A percentile compares a stretch with the other conserved stretches of the same genome.
Conservation (phyloP, 306 rosid species). For the Leucaena leucocephala region DNA sequence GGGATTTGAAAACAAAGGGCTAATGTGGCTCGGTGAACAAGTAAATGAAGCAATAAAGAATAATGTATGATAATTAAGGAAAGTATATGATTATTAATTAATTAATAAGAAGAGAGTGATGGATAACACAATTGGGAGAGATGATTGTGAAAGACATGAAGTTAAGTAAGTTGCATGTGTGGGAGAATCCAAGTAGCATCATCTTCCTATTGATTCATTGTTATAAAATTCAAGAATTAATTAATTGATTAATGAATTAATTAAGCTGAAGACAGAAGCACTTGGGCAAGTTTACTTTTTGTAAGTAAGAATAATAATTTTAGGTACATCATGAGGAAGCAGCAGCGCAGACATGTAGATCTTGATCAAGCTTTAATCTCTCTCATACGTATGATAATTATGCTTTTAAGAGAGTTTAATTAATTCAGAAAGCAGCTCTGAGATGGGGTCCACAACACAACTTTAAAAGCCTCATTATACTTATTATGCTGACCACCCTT, state of each 20-base stretch:
- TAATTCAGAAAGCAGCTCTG: conserved; percentile 25
- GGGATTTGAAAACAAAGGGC: conserved; percentile 19
- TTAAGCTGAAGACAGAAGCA: conserved; percentile 34
- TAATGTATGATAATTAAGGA: conserved; percentile 1
- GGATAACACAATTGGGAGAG: conserved; percentile 66
- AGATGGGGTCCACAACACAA: conserved; percentile 41
- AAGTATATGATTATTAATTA: conserved; percentile 44
- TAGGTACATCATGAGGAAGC: conserved; percentile 41
- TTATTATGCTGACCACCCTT: conserved; percentile 38
- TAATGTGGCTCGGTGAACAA: conserved; percentile 10
- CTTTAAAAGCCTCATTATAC: conserved; percentile 39
- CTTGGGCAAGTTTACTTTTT: conserved; percentile 46
- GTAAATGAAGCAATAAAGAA: conserved; percentile 18
- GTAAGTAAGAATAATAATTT: conserved; percentile 34
- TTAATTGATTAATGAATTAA: background rate
- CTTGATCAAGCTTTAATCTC: conserved; percentile 10
- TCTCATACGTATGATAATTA: conserved; percentile 45
- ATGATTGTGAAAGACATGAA: conserved; percentile 79
- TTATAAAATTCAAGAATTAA: background rate
- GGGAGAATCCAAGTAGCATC: conserved; percentile 74
- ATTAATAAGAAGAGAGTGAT: conserved; percentile 47
- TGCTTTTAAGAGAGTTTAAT: conserved; percentile 35
- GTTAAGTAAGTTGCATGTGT: conserved; percentile 77
- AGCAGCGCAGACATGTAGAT: conserved; percentile 40
- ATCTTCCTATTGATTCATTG: conserved; percentile 33